Evolutionary conservation across 306 rosid species (phyloP).

Genomic region (Cicer chorassanicum): DNA sequence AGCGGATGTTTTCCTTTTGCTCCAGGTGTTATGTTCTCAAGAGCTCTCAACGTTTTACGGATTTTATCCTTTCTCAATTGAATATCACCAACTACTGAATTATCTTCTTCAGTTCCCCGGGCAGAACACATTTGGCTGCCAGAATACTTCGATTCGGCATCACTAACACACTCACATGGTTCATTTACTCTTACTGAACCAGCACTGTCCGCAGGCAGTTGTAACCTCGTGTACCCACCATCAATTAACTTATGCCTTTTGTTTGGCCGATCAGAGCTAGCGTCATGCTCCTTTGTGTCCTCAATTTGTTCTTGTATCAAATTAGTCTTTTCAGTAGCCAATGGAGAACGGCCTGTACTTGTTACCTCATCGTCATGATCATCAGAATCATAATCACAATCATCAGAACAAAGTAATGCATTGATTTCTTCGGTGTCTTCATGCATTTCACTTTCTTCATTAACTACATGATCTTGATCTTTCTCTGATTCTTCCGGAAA

Average conservation of each 20-base stretch:
- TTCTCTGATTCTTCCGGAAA: slow-evolving; percentile 40
- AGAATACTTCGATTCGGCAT: slow-evolving; percentile 62
- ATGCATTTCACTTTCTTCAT: slow-evolving; percentile 76
- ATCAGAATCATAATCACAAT: slow-evolving; percentile 41
- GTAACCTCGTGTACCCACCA: slow-evolving; percentile 53
- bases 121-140: slow-evolving; percentile 41
- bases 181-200: slow-evolving; percentile 51
- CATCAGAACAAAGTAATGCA: slow-evolving; percentile 84
- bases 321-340: slow-evolving; percentile 39
- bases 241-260: slow-evolving; percentile 69
- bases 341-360: slow-evolving; percentile 76
- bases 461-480: slow-evolving; percentile 49
- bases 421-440: slow-evolving; percentile 89
- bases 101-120: slow-evolving; percentile 30
- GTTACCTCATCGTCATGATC: slow-evolving; percentile 73
- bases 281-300: slow-evolving; percentile 54
- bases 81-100: slow-evolving; percentile 43
- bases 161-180: slow-evolving; percentile 46
- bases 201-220: slow-evolving; percentile 47
- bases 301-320: slow-evolving; percentile 50
- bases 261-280: slow-evolving; percentile 55
- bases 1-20: slow-evolving; percentile 79
- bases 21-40: slow-evolving; percentile 76
- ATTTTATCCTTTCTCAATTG: slow-evolving; percentile 60
- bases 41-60: slow-evolving; percentile 61